Percentiles rank a stretch among this genome's conserved stretches.
phyloP scores from a whole-genome alignment of 169 alveolate species.

The Hepatocystis sp. region DNA sequence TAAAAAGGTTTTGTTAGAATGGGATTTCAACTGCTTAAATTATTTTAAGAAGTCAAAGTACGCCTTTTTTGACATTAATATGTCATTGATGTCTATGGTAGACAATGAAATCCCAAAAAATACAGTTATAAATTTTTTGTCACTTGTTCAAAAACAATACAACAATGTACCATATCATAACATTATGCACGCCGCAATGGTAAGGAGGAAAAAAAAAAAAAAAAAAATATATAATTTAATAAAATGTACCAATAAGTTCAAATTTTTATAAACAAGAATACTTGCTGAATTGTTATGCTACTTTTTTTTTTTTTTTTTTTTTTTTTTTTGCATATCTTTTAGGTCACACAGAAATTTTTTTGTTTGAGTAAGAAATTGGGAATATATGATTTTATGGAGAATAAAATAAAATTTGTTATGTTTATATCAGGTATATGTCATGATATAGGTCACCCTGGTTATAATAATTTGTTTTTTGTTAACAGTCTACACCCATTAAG shows the following conservation, averaged over 20 bases:
- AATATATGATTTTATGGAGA: slow-evolving; percentile 78
- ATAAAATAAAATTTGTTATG: slow-evolving; percentile 84
- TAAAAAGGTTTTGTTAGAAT: slow-evolving; percentile 64
- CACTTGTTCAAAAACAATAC: slow-evolving; percentile 79
- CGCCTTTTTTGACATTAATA: slow-evolving; percentile 70
- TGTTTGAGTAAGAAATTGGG: slow-evolving; percentile 79
- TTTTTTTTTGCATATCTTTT: background rate
- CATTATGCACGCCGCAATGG: slow-evolving; percentile 84
- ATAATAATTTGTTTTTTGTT: slow-evolving; percentile 89
- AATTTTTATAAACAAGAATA: no score
- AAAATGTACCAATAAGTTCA: no score
- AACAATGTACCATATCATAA: slow-evolving; percentile 84
- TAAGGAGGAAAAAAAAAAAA: slow-evolving; percentile 8
- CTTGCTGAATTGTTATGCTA: no score
- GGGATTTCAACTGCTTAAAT: slow-evolving; percentile 82
- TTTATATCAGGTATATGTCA: slow-evolving; percentile 92
- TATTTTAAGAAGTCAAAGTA: slow-evolving; percentile 73
- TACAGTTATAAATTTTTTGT: slow-evolving; percentile 56
- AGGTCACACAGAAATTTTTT: slow-evolving; percentile 82
- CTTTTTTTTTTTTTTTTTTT: slow-evolving; percentile 1
- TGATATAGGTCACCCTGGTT: slow-evolving; percentile 95
- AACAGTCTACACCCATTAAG: slow-evolving; percentile 90
- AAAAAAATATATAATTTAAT: background rate
- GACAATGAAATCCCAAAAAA: slow-evolving; percentile 38
- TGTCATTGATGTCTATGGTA: slow-evolving; percentile 40